phyloP scores from a whole-genome alignment of 2,329 filamentous ascomycete genomes.

The Fulvia fulva region DNA sequence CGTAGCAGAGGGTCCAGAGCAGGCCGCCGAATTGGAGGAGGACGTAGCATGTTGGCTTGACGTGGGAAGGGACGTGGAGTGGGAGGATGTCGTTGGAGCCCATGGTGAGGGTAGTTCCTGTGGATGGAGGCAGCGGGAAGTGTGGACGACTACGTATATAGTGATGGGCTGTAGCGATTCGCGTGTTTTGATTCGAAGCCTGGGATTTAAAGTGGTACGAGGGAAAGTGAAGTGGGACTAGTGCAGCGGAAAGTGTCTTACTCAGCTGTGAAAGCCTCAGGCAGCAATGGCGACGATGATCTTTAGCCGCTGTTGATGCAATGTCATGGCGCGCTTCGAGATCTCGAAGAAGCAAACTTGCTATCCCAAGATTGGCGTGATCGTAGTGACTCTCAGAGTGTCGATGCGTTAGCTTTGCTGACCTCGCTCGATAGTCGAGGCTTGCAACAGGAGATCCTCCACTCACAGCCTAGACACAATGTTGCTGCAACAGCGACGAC shows the following conservation, averaged over 20 bases:
- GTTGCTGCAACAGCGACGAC: no score
- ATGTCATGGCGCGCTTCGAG: no score
- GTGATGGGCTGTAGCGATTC: background rate
- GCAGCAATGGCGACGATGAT: background rate
- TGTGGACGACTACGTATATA: background rate
- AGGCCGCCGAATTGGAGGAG: background rate
- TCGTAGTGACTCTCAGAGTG: no score
- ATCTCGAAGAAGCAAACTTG: no score
- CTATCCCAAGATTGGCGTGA: no score
- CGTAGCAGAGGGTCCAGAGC: background rate
- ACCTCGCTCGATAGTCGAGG: no score
- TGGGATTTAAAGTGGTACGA: background rate
- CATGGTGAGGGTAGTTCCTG: background rate
- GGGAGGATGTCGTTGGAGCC: background rate
- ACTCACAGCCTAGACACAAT: no score
- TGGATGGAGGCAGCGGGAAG: background rate
- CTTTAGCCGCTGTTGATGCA: no score
- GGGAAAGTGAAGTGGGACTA: background rate
- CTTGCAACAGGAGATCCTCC: no score
- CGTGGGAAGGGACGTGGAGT: background rate
- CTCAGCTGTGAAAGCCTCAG: background rate
- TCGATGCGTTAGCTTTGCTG: no score
- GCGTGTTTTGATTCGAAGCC: background rate
- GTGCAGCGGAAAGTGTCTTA: background rate
- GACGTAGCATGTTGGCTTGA: background rate